These are phyloP conservation scores for Nannochloris sp. DNA, from an alignment of 139 green algal genomes.

Conservation along the genomic window DNA sequence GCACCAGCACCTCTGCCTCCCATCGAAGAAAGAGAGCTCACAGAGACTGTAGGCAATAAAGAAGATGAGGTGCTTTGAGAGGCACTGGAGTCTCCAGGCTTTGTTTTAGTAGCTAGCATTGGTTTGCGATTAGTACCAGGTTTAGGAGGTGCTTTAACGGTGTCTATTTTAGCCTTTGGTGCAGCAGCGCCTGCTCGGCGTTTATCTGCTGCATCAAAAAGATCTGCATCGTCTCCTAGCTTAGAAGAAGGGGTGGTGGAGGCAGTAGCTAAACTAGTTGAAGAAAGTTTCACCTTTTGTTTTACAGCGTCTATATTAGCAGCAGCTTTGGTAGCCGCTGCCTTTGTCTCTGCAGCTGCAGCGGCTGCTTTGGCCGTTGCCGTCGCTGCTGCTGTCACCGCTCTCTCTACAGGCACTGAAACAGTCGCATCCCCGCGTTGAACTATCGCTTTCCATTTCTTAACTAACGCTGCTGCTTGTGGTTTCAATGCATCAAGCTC, in stretches of 20 bases:
- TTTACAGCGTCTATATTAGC: not conserved
- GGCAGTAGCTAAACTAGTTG: not conserved
- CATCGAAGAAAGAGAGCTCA: not conserved
- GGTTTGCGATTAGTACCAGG: too few relatives aligned
- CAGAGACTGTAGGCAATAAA: not conserved
- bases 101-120: not conserved
- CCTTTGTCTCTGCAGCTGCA: not conserved
- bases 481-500: not conserved
- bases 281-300: not conserved
- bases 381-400: not conserved
- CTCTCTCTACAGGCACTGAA: not conserved
- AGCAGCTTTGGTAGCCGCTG: not conserved
- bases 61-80: not conserved
- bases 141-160: too few relatives aligned
- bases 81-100: not conserved
- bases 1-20: too few relatives aligned
- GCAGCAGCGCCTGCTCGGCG: not conserved
- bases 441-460: slow-evolving; percentile 23
- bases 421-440: too few relatives aligned
- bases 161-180: not conserved
- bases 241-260: not conserved
- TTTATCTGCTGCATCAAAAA: slow-evolving; percentile 11
- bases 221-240: slow-evolving; percentile 6
- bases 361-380: not conserved
- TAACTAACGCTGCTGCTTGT: slow-evolving; percentile 19